Conservation (phyloP, 805 yeast genomes). For the Yarrowia bubula region DNA sequence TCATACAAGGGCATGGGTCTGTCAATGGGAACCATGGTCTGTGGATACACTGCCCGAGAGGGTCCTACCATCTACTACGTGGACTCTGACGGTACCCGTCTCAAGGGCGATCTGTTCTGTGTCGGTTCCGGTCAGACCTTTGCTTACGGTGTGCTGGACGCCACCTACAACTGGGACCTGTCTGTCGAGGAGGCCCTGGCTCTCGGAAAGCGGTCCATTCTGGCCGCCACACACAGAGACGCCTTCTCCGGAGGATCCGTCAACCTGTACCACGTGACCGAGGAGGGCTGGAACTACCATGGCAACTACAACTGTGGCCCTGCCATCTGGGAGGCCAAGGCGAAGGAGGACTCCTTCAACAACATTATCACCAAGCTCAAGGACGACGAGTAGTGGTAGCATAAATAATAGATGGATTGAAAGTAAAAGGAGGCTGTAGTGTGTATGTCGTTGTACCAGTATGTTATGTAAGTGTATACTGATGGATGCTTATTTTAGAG, state of each 20-base stretch:
- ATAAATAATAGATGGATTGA: constrained; percentile 14
- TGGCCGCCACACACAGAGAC: constrained; percentile 98
- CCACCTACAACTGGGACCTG: constrained; percentile 88
- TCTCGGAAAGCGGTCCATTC: constrained; percentile 89
- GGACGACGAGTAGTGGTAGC: constrained; percentile 6
- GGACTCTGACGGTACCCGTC: constrained; percentile 94
- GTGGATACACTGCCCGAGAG: constrained; percentile 93
- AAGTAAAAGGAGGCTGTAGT: too few relatives aligned
- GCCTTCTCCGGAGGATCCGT: constrained; percentile 97
- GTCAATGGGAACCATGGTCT: constrained; percentile 98
- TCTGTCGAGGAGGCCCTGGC: constrained; percentile 90
- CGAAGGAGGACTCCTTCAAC: constrained; percentile 82
- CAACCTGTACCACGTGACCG: constrained; percentile 89
- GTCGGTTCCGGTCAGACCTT: constrained; percentile 99
- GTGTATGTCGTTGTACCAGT: too few relatives aligned
- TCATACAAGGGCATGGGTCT: constrained; percentile 97
- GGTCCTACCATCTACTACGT: constrained; percentile 96
- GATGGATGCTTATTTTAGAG: too few relatives aligned
- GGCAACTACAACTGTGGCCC: constrained; percentile 93
- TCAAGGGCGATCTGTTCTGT: constrained; percentile 91
- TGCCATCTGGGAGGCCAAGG: constrained; percentile 88
- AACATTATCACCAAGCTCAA: constrained; percentile 48
- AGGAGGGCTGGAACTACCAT: constrained; percentile 91
- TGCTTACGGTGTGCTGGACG: constrained; percentile 96
- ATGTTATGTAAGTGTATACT: neutral